Base-by-base conservation (phyloP, 169 alveolate genomes). In the Theileria sp. region DNA sequence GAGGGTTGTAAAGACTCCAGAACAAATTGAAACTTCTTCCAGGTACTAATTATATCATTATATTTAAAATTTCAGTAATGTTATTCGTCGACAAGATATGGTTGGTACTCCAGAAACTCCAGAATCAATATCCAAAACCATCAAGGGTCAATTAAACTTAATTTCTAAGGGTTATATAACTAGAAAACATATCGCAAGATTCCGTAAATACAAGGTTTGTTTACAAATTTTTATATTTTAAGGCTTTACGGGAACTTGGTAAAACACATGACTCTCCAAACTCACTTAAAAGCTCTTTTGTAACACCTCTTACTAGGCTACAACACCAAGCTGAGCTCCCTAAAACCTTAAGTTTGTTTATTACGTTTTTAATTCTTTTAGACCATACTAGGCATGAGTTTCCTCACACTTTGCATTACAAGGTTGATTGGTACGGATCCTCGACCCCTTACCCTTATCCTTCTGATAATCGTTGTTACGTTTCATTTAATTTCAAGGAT, bases 21-120 rank as follows among this genome's bases (percentile, higher is more conserved):
- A 83, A 38, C 89, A 83, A 36, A 60, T 38, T 7, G 86, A 66
- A 15, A 50, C 74, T 10, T 79, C 89, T n/a, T 66, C 86, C 58
- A 83, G 81, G 89, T 83, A 69, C 28, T 49, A 7, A 3, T 74
- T n/a, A 1, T 21, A 58, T 7, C 21, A 28, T 6, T 4, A 17
- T 10, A 51, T 28, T 6, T 25, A 13, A 1, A 17, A 12, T 6
- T 51, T 10, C 74, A 83, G 89, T 62, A 79, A 83, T 36, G 77
- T 83, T 36, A 85, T 92, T 70, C 91, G 95, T 28, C 69, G 91
- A 30, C 94, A 91, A 62, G 95, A 92, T 64, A 78, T 92, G 38
- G 83, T 91, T 28, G 94, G 94, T 1, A 88, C 80, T 21, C 94
- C 95, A 66, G 95, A 90, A 69, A 89, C 95, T 38, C 67, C 95